Percentiles rank a stretch among this genome's conserved stretches.
These are phyloP conservation scores for Cytospora piceae DNA, from an alignment of 2,329 filamentous ascomycete genomes.

Conservation along the genomic window DNA sequence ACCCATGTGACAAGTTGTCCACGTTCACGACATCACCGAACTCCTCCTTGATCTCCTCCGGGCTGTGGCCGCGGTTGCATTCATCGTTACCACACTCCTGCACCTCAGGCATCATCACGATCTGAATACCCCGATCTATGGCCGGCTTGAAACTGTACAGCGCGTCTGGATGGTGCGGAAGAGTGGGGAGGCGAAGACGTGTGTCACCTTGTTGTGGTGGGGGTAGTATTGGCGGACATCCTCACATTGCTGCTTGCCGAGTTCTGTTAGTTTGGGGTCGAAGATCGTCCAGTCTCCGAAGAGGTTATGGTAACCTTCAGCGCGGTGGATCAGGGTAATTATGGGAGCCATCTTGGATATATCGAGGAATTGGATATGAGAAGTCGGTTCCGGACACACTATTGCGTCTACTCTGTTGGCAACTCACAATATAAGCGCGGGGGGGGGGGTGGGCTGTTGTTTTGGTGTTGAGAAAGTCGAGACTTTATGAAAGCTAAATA, in stretches of 20 bases:
- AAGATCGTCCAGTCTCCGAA: not conserved
- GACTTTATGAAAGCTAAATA: not conserved
- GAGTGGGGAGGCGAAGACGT: constrained; percentile 1
- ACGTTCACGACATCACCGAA: not conserved
- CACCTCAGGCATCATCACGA: not conserved
- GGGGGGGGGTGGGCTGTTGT: too few relatives aligned
- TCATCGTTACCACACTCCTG: not conserved
- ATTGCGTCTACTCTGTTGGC: too few relatives aligned
- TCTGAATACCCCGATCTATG: not conserved
- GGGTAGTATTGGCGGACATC: not conserved
- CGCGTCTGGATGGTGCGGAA: constrained; percentile 8
- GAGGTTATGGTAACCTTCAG: not conserved
- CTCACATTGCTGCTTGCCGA: not conserved
- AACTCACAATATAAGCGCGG: too few relatives aligned
- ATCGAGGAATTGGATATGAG: too few relatives aligned
- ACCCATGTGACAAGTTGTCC: not conserved
- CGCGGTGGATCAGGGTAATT: not conserved
- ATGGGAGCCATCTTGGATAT: not conserved
- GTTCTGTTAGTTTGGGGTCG: constrained; percentile 2
- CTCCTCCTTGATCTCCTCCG: not conserved
- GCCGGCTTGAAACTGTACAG: constrained; percentile 5
- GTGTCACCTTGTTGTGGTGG: constrained; percentile 4
- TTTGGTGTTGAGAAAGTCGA: not conserved
- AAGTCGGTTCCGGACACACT: too few relatives aligned
- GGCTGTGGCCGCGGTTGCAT: not conserved